Conservation (phyloP, 2,329 filamentous ascomycete genomes). For the Fusarium robinianum region DNA sequence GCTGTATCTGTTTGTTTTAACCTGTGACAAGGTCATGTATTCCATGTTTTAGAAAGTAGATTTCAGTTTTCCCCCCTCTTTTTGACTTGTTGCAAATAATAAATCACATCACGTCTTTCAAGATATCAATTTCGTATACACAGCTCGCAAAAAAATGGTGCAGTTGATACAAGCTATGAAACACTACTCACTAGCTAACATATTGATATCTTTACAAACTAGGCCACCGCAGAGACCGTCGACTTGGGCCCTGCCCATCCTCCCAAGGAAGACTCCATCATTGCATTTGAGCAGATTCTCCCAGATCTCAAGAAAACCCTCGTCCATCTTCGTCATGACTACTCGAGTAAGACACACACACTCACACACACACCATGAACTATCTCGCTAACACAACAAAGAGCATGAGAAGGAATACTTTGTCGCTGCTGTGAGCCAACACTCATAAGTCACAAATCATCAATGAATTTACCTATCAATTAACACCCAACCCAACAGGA, state of each 20-base stretch:
- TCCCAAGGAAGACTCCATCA: conserved; percentile 55
- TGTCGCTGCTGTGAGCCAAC: conserved; percentile 48
- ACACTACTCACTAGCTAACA: too few species aligned
- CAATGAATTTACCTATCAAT: background rate
- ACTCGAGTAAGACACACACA: conserved; percentile 44
- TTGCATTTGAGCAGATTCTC: conserved; percentile 54
- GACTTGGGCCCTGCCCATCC: conserved; percentile 53
- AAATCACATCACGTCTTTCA: too few species aligned
- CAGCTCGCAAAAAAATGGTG: too few species aligned
- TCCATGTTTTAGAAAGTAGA: conserved; percentile 13
- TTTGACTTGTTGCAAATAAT: too few species aligned
- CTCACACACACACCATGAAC: background rate
- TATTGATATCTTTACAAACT: too few species aligned
- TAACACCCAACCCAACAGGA: conserved; percentile 2
- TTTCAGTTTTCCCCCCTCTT: background rate
- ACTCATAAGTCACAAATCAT: background rate
- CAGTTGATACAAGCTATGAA: too few species aligned
- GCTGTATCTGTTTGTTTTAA: conserved; percentile 13
- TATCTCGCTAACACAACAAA: conserved; percentile 29
- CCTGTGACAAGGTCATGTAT: conserved; percentile 12
- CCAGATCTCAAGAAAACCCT: conserved; percentile 57
- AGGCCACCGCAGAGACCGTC: conserved; percentile 60
- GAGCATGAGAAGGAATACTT: conserved; percentile 62
- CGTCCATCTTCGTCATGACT: conserved; percentile 53
- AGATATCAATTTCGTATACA: background rate